Conservation (phyloP, 2,329 filamentous ascomycete species). For the Pleomassaria siparia region DNA sequence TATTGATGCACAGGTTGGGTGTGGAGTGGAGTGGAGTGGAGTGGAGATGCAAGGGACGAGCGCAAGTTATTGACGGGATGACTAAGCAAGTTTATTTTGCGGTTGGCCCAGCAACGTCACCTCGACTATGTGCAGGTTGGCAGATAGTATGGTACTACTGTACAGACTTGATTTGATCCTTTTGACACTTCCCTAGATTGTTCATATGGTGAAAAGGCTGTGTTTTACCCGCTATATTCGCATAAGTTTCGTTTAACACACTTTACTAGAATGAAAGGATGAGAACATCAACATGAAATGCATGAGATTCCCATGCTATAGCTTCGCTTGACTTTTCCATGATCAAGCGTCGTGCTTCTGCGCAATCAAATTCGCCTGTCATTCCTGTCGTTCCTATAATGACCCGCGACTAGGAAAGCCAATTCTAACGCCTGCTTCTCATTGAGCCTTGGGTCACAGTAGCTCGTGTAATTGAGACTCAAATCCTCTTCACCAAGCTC, state of each 20-base stretch:
- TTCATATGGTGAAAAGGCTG: no score
- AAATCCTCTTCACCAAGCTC: slow-evolving; percentile 85
- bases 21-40: background rate
- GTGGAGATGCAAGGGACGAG: background rate
- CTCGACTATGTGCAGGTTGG: no score
- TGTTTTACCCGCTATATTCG: no score
- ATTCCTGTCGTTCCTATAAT: slow-evolving; percentile 59
- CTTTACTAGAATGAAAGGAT: no score
- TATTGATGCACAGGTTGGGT: background rate
- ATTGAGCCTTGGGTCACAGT: slow-evolving; percentile 92
- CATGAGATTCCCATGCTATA: no score
- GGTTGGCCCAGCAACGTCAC: background rate
- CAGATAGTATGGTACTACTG: no score
- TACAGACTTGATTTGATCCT: no score
- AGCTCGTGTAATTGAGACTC: slow-evolving; percentile 88
- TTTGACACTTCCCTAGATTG: no score
- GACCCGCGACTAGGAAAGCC: slow-evolving; percentile 88
- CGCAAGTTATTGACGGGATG: background rate
- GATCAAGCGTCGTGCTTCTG: no score
- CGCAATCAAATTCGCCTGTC: slow-evolving; percentile 6
- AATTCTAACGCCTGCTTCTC: slow-evolving; percentile 97
- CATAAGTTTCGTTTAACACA: no score
- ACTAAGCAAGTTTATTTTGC: background rate
- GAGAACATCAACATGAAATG: no score
- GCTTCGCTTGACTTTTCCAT: background rate